Evolutionary conservation across 176 grass and related monocot species (phyloP), one percentile per base, ranked within the genome.

Genomic region (Bolboschoenus planiculmis): DNA sequence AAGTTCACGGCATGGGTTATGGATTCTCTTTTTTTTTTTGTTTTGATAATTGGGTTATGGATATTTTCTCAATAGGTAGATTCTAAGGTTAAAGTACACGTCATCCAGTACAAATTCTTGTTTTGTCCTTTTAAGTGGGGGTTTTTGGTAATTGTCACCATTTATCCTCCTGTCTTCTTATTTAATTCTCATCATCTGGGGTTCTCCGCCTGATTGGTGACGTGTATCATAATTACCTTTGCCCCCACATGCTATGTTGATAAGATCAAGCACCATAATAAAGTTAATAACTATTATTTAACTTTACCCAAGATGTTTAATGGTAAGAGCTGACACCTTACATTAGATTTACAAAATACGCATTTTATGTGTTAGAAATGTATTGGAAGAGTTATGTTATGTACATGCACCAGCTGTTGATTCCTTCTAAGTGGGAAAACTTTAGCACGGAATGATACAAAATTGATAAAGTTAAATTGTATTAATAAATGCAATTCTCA

Each of bases 101-200:
- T 71, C 37, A 71, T 71, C 66, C 18, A 21, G 1, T 42, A 47
- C 11, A 14, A 72, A 72, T 26, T 44, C 10, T 72, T 72, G 39
- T 44, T 44, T 72, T 10, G 7, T 9, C 36, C 20, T 39, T 70
- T 42, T 24, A 71, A 36, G 21, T 46, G 21, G 39, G 21, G 60
- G 24, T 1, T 30, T 5, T 44, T 40, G n/a, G n/a, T n/a, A n/a
- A n/a, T 72, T 72, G 67, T 36, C 36, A 43, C 20, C 66, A 71
- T 71, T 43, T 43, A 72, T 72, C 37, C 34, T 72, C 67, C 20
- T 43, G 43, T 42, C 65, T n/a, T 39, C 18, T 23, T 71, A 71
- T 71, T 71, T 43, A 71, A 71, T 71, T 71, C 20, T 21, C 18
- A 39, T 73, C 68, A 39, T 73, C 68, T 73, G 10, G 68, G 68